These are phyloP conservation scores for Auricularia sp. DNA, from an alignment of 768 basidiomycete species.

Conservation along the genomic window DNA sequence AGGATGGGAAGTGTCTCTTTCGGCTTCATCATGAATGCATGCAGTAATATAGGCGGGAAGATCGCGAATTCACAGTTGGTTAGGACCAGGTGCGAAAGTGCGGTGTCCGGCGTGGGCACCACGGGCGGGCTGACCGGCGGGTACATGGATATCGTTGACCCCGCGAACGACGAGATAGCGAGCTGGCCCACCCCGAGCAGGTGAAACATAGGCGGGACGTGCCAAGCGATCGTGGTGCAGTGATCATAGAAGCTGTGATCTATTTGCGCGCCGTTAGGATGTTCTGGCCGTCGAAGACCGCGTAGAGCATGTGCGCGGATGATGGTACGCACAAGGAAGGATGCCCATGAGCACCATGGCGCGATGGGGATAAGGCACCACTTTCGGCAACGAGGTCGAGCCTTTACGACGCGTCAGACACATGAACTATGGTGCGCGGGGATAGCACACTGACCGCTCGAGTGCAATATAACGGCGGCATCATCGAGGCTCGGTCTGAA, in stretches of 20 bases:
- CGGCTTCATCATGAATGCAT: slow-evolving; percentile 15
- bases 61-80: slow-evolving; percentile 15
- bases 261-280: slow-evolving; percentile 4
- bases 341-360: neutral
- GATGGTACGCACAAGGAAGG: neutral
- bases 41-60: slow-evolving; percentile 23
- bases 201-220: slow-evolving; percentile 16
- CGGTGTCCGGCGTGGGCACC: slow-evolving; percentile 20
- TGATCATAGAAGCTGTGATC: slow-evolving; percentile 16
- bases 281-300: neutral
- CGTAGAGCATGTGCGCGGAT: neutral
- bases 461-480: slow-evolving; percentile 18
- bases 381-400: slow-evolving; percentile 21
- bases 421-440: neutral
- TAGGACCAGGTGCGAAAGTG: slow-evolving; percentile 17
- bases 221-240: slow-evolving; percentile 15
- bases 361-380: slow-evolving; percentile 14
- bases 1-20: neutral
- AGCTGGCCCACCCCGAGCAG: slow-evolving; percentile 15
- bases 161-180: slow-evolving; percentile 11
- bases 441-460: slow-evolving; percentile 13
- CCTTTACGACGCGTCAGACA: neutral
- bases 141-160: slow-evolving; percentile 20
- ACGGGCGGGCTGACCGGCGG: slow-evolving; percentile 19
- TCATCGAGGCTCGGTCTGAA: slow-evolving; percentile 10